These are phyloP conservation scores for Penicillium janthinellum DNA, from an alignment of 2,329 filamentous ascomycete genomes.

Conservation along the genomic window DNA sequence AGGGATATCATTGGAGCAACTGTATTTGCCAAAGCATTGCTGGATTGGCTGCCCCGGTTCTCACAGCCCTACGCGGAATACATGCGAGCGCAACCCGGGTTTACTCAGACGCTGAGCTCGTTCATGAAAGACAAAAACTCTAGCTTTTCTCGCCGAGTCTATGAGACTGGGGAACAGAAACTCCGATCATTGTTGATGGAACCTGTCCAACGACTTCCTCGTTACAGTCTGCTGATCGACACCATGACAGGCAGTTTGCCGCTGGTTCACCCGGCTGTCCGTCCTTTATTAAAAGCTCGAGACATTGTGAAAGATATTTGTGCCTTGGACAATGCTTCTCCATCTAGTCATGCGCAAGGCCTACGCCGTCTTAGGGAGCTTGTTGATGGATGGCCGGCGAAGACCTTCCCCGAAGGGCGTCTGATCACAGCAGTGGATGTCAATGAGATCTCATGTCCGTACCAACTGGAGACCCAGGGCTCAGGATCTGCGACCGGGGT, in stretches of 20 bases:
- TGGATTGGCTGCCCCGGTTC: conserved; percentile 93
- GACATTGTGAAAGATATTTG: conserved; percentile 97
- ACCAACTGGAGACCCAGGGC: conserved; percentile 50
- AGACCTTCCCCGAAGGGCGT: conserved; percentile 72
- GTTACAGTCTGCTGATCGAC: conserved; percentile 95
- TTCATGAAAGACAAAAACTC: conserved; percentile 77
- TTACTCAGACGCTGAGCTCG: conserved; percentile 75
- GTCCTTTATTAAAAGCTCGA: conserved; percentile 79
- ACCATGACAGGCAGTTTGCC: conserved; percentile 87
- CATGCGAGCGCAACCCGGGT: conserved; percentile 84
- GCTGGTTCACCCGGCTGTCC: conserved; percentile 80
- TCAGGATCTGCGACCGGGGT: conserved; percentile 62
- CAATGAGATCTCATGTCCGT: conserved; percentile 74
- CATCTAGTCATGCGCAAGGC: conserved; percentile 70
- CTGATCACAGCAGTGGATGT: conserved; percentile 81
- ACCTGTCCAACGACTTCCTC: conserved; percentile 88
- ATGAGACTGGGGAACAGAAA: conserved; percentile 84
- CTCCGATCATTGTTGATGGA: conserved; percentile 92
- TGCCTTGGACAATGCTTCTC: conserved; percentile 74
- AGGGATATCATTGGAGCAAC: conserved; percentile 78
- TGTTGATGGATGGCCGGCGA: conserved; percentile 73
- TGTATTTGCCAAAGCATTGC: conserved; percentile 75
- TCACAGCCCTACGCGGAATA: conserved; percentile 90
- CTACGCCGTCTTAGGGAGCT: conserved; percentile 74
- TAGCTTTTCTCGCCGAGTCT: conserved; percentile 77